A percentile compares a stretch with the other conserved stretches of the same genome.
These are phyloP conservation scores for Trichosanthes cucumerina DNA, from an alignment of 306 rosid genomes.

Conservation along the genomic window DNA sequence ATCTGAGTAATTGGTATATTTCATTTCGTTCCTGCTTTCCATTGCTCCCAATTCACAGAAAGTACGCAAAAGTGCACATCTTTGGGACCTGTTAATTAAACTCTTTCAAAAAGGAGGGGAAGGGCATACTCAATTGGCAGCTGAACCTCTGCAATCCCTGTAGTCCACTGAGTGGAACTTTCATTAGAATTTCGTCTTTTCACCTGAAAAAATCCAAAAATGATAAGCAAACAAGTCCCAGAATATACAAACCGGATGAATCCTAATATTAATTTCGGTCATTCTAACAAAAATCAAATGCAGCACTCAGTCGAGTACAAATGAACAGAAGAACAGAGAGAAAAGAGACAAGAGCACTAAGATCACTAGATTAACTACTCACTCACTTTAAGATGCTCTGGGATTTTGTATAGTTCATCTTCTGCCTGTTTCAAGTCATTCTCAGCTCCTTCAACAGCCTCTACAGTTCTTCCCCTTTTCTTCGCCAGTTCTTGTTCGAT, in stretches of 20 bases:
- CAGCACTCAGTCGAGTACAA: background rate
- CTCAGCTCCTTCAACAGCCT: slow-evolving; percentile 52
- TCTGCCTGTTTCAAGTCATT: slow-evolving; percentile 83
- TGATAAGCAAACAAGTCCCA: background rate
- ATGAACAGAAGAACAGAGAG: background rate
- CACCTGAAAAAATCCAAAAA: slow-evolving; percentile 37
- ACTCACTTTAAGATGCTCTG: slow-evolving; percentile 93
- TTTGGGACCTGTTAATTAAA: background rate
- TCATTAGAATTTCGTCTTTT: slow-evolving; percentile 87
- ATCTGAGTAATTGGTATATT: background rate
- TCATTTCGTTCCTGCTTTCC: background rate
- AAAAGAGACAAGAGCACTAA: background rate
- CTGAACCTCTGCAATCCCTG: slow-evolving; percentile 97
- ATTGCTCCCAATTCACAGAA: background rate
- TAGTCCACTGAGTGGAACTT: slow-evolving; percentile 98
- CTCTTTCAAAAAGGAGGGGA: background rate
- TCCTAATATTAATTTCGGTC: background rate
- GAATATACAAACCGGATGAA: background rate
- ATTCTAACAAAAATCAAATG: background rate
- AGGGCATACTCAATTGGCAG: slow-evolving; percentile 88
- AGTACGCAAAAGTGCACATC: background rate
- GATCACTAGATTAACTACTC: background rate
- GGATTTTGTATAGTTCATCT: slow-evolving; percentile 86
- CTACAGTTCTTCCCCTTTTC: slow-evolving; percentile 67
- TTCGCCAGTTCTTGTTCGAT: slow-evolving; percentile 85